Conservation (phyloP, 106 monocot genomes). For the Alisma plantagoaquatica region DNA sequence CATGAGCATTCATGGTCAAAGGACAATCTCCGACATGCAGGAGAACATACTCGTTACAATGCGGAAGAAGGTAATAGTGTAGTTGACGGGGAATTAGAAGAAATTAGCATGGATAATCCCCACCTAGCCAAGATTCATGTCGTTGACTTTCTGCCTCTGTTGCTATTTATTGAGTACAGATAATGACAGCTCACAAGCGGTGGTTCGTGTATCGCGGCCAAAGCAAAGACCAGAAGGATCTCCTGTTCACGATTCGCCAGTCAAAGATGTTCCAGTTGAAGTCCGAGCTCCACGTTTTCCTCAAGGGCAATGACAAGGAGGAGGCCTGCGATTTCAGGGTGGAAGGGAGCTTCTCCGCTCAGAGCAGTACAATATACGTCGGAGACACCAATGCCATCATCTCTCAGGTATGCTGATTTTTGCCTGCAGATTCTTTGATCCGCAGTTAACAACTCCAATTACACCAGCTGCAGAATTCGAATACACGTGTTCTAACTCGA, state of each 20-base stretch:
- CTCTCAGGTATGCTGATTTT: slow-evolving; percentile 42
- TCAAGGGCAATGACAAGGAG: slow-evolving; percentile 21
- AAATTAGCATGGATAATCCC: not conserved
- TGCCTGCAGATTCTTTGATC: too few relatives aligned
- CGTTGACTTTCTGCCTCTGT: too few relatives aligned
- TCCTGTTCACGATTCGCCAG: slow-evolving; percentile 33
- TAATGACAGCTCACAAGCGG: slow-evolving; percentile 7
- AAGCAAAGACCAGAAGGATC: slow-evolving; percentile 20
- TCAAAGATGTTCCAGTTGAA: slow-evolving; percentile 29
- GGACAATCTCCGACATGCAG: slow-evolving; percentile 1
- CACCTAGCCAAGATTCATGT: too few relatives aligned
- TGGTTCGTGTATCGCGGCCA: slow-evolving; percentile 37
- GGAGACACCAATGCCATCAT: slow-evolving; percentile 27
- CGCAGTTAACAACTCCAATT: too few relatives aligned
- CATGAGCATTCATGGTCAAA: slow-evolving; percentile 7
- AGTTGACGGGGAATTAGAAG: not conserved
- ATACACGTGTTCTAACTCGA: too few relatives aligned
- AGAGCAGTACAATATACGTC: slow-evolving; percentile 22
- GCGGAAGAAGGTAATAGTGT: slow-evolving; percentile 14
- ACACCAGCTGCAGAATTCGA: too few relatives aligned
- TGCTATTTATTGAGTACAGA: too few relatives aligned
- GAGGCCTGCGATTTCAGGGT: slow-evolving; percentile 35
- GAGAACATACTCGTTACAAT: slow-evolving; percentile 12
- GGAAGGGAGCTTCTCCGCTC: slow-evolving; percentile 23
- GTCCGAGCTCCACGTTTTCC: too few relatives aligned